Evolutionary conservation across 148 eudicot species (phyloP), one percentile per base, ranked within the genome.

Genomic region (Persicaria maculosa): DNA sequence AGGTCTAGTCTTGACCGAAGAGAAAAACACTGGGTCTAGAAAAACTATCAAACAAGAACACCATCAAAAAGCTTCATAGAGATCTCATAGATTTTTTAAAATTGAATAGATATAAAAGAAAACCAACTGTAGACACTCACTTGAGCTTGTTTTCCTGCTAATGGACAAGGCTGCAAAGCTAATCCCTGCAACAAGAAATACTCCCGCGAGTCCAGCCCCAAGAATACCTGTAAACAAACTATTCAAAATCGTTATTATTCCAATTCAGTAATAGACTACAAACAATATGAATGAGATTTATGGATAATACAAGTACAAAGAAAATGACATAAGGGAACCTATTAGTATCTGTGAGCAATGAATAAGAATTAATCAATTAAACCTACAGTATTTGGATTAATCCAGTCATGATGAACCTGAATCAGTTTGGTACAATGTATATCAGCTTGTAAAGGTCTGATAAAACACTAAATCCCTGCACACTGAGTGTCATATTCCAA

Each of bases 141-240:
- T 86, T 72, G 88, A 76, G 71, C 74, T 78, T 72, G 73, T 80
- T 59, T 82, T 83, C 76, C 81, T 95, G 82, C 90, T 76, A 20
- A 90, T 81, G 72, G 97, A 81, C 64, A 88, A 75, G 72, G 96
- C 83, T 62, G 92, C 96, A 84, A 85, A 85, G 73, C 91, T 84
- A 62, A 95, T 84, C 53, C 98, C 96, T 16, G 90, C 89, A 73
- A 90, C 85, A 71, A 95, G 91, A 76, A 95, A 48, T 75, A 82
- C 74, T 52, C 97, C 93, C 55, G 96, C 99, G 20, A 87, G 84
- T 84, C 90, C 99, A 73, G 90, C 88, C 81, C 90, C 89, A 74
- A 88, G 61, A 76, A 90, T 83, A 76, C 94, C 99, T 95, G 99
- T 75, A 84, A 90, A 83, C 78, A 87, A 78, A 77, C 89, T 85